Conservation (phyloP, 139 green algal genomes). For the Choricystis sp. region DNA sequence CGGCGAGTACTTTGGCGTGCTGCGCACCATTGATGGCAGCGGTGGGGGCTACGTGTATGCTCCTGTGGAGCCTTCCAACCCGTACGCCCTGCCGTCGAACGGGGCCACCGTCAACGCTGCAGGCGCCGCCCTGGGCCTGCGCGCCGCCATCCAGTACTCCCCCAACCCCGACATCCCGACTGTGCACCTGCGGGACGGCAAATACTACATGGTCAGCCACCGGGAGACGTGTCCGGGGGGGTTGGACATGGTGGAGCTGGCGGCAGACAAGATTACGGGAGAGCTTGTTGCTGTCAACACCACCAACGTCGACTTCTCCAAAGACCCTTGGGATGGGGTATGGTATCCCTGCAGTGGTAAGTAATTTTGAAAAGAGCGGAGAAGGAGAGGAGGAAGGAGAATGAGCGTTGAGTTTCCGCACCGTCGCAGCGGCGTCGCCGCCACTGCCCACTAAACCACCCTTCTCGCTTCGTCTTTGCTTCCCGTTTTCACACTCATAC, state of each 20-base stretch:
- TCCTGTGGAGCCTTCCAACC: background rate
- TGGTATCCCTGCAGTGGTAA: background rate
- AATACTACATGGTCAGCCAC: background rate
- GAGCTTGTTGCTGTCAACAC: background rate
- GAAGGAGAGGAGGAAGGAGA: too few species aligned
- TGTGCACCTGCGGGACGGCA: background rate
- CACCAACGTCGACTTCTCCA: background rate
- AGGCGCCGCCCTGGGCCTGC: background rate
- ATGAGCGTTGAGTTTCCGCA: too few species aligned
- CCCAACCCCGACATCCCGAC: background rate
- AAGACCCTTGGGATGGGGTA: background rate
- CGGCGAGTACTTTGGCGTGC: background rate
- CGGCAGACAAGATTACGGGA: background rate
- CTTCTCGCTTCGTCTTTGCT: too few species aligned
- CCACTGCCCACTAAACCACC: too few species aligned
- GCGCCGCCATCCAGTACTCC: background rate
- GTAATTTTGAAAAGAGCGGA: too few species aligned
- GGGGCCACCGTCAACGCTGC: background rate
- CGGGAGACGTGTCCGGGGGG: background rate
- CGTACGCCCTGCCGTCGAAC: background rate
- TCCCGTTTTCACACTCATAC: too few species aligned
- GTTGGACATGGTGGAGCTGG: background rate
- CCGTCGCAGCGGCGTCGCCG: too few species aligned
- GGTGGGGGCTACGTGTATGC: background rate
- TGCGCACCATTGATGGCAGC: background rate